Conservation (phyloP, 345 rosid species). For the Eucalyptus cloeziana region DNA sequence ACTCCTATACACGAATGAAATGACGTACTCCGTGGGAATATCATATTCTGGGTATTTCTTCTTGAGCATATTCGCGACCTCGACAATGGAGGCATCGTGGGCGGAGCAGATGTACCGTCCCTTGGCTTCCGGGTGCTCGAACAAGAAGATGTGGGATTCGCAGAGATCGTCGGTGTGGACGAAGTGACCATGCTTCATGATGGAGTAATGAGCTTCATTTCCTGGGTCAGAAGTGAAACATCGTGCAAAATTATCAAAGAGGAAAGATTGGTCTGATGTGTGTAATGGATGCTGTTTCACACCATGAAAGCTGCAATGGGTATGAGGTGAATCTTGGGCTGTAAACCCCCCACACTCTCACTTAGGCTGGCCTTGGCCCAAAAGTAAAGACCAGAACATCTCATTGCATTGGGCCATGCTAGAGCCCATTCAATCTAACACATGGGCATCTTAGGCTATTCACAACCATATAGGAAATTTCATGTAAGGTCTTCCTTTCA, state of each 20-base stretch:
- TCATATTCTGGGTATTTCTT: slow-evolving; percentile 56
- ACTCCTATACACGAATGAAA: not conserved
- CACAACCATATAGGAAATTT: not conserved
- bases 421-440: not conserved
- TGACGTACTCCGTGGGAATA: slow-evolving; percentile 45
- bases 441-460: not conserved
- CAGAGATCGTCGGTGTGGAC: slow-evolving; percentile 92
- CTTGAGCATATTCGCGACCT: slow-evolving; percentile 35
- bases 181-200: slow-evolving; percentile 72
- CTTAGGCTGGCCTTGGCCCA: not conserved
- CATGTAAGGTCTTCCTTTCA: not conserved
- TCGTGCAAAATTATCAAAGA: not conserved
- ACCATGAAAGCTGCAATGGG: not conserved
- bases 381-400: not conserved
- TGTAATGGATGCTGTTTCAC: not conserved
- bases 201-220: slow-evolving; percentile 64
- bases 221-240: slow-evolving; percentile 16
- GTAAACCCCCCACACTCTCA: not conserved
- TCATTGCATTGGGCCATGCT: not conserved
- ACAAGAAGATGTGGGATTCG: slow-evolving; percentile 62
- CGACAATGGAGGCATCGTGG: slow-evolving; percentile 43
- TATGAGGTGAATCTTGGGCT: not conserved
- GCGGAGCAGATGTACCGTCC: slow-evolving; percentile 86
- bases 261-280: not conserved
- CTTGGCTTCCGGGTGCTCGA: slow-evolving; percentile 49